Evolutionary conservation across 306 rosid genomes (phyloP).

Genomic region (Prunus salicina): DNA sequence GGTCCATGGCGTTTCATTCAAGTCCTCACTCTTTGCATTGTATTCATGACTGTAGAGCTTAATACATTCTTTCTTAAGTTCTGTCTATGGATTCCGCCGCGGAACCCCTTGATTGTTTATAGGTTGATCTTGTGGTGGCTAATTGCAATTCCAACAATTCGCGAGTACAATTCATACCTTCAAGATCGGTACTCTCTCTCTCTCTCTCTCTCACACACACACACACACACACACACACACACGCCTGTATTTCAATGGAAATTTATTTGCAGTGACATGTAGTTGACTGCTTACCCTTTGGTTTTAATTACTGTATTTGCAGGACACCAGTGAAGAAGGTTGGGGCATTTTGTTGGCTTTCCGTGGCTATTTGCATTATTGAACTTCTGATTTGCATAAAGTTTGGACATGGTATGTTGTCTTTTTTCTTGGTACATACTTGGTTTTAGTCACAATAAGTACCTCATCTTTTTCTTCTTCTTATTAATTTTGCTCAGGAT

Average conservation of each 20-base stretch:
- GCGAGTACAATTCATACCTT: slow-evolving; percentile 94
- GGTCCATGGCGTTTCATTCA: slow-evolving; percentile 99
- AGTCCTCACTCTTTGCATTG: slow-evolving; percentile 82
- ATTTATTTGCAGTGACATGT: neutral
- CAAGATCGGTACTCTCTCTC: slow-evolving; percentile 75
- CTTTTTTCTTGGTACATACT: neutral
- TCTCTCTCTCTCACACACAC: slow-evolving; percentile 20
- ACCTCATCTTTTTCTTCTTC: neutral
- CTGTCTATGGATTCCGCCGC: slow-evolving; percentile 92
- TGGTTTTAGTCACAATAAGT: neutral
- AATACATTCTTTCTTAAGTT: slow-evolving; percentile 96
- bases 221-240: neutral
- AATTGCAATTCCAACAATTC: slow-evolving; percentile 95
- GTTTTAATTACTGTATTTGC: slow-evolving; percentile 17
- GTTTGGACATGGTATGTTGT: slow-evolving; percentile 76
- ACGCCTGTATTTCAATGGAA: neutral
- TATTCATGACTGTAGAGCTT: slow-evolving; percentile 92
- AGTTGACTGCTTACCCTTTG: neutral
- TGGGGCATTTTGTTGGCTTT: slow-evolving; percentile 98
- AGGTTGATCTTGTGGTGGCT: slow-evolving; percentile 97
- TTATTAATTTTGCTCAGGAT: slow-evolving; percentile 42
- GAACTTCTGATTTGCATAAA: slow-evolving; percentile 98
- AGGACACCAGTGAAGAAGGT: slow-evolving; percentile 93
- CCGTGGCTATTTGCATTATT: slow-evolving; percentile 89
- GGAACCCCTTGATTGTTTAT: slow-evolving; percentile 85